Evolutionary conservation across 2,329 filamentous ascomycete species (phyloP), one percentile per base, ranked within the genome.

Genomic region (Aspergillus chevalieri): DNA sequence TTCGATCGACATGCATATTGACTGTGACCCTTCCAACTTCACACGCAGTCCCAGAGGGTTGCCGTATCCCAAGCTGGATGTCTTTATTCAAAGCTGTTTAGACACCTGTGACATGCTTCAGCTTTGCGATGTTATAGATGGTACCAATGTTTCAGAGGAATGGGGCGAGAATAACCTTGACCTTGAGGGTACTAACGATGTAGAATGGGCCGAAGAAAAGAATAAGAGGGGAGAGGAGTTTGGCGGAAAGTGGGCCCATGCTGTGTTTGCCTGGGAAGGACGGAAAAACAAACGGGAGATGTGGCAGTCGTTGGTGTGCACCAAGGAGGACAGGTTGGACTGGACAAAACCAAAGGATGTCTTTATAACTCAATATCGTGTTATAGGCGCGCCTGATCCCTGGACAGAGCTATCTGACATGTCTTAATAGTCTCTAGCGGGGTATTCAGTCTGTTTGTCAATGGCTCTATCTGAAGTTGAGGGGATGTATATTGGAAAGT

Each of bases 121-220:
- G 41, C 57, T 64, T 26, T 60, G 57, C 43, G 60, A 64, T 56
- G 53, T 61, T 46, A 61, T 64, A 49, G 60, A 64, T 48, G 59
- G 59, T 41, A 58, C 57, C n/a, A 58, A 63, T 54, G 53, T 63
- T 46, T 62, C 58, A 9, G 60, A 64, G 50, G 55, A 60, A 54
- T 64, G 60, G 60, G 60, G 62, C 21, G 50, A 53, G 33, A 44
- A 54, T 34, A 55, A 64, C 48, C 56, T 64, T 38, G 45, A 57
- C 17, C 52, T 64, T 30, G 56, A 61, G 42, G 60, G 60, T 28
- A 50, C 54, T 30, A 63, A 58, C 47, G 60, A 64, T 51, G 44
- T 59, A 44, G 52, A 61, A 52, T 64, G 55, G 59, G 55, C 60
- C 38, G 52, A 47, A 30, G 52, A 53, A 28, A 64, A 62, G 56